Evolutionary conservation across 2,329 filamentous ascomycete genomes (phyloP), one percentile per base, ranked within the genome.

Genomic region (Nigrospora osmanthi): DNA sequence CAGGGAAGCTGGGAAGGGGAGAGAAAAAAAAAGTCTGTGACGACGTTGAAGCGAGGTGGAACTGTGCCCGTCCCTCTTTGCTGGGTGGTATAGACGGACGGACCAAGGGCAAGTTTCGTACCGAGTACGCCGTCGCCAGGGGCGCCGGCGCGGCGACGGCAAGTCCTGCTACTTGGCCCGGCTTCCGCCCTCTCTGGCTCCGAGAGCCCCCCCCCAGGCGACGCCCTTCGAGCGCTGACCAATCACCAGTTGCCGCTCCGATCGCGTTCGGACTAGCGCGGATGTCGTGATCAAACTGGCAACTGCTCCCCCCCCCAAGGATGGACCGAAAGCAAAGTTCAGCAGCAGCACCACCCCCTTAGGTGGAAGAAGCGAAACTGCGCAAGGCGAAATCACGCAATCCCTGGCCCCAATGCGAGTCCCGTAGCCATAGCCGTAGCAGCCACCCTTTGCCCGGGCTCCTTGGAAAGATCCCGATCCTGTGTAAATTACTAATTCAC

Each of bases 271-370:
- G 45, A 48, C 49, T 66, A 65, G 63, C 57, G 61, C 49, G 51
- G 58, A 64, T 65, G 56, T 62, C 62, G 62, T 65, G 62, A 65
- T 65, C 55, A 43, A 54, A 50, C 55, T 53, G 52, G 55, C 57
- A 58, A 55, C 59, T 60, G 54, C 31, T 34, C 14, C 19, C 30
- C 36, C 15, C 45, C 43, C 30, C 40, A 30, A 41, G 35, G 19
- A n/a, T n/a, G n/a, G 38, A 33, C 40, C 17, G 35, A 15, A 34
- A 28, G 28, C 47, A 51, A 37, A 47, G 58, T 59, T 54, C 50
- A 47, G 32, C 39, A n/a, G n/a, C n/a, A n/a, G n/a, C n/a, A n/a
- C n/a, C n/a, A 52, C 10, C 42, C 47, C 35, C 44, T 47, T 15
- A 47, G 31, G n/a, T n/a, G n/a, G 34, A 30, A 41, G 11, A 39